These are phyloP conservation scores for Blastobotrys illinoisensis DNA, from an alignment of 1,139 yeast species.

Conservation along the genomic window DNA sequence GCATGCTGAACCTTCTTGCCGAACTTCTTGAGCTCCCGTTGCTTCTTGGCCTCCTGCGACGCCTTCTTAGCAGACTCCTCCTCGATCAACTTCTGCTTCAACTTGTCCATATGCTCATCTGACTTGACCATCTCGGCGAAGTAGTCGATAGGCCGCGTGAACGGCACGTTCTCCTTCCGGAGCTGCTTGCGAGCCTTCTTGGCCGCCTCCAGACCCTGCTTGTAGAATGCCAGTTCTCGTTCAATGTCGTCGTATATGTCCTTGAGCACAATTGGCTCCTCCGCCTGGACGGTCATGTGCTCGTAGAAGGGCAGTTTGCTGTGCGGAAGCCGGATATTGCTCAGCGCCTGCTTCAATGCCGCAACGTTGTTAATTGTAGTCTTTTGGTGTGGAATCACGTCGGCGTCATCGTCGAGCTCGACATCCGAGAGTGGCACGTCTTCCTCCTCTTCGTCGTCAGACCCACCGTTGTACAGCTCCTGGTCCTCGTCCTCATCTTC, in stretches of 20 bases:
- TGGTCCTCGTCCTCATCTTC: conserved; percentile 21
- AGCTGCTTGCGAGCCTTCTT: conserved; percentile 63
- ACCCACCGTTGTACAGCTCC: conserved; percentile 25
- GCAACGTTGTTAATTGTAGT: conserved; percentile 50
- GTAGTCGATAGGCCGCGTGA: conserved; percentile 89
- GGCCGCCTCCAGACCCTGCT: conserved; percentile 87
- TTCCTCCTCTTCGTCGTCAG: conserved; percentile 39
- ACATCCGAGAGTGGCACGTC: conserved; percentile 53
- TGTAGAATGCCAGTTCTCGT: conserved; percentile 77
- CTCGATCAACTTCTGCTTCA: conserved; percentile 71
- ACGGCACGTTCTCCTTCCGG: conserved; percentile 66
- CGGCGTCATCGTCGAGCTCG: conserved; percentile 80
- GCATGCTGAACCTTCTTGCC: conserved; percentile 97
- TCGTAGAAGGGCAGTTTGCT: conserved; percentile 67
- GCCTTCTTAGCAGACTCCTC: conserved; percentile 93
- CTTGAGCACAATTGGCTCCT: conserved; percentile 58
- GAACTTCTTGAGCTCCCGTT: conserved; percentile 90
- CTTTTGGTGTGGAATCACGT: conserved; percentile 83
- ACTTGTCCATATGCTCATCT: conserved; percentile 96
- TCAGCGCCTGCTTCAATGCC: conserved; percentile 34
- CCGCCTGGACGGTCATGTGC: conserved; percentile 69
- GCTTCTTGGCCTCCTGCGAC: conserved; percentile 87
- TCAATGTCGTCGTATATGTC: conserved; percentile 95
- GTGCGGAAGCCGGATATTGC: conserved; percentile 32
- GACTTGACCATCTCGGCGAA: conserved; percentile 98